Conservation (phyloP, 2,329 filamentous ascomycete species). For the Eurotiales sp. region DNA sequence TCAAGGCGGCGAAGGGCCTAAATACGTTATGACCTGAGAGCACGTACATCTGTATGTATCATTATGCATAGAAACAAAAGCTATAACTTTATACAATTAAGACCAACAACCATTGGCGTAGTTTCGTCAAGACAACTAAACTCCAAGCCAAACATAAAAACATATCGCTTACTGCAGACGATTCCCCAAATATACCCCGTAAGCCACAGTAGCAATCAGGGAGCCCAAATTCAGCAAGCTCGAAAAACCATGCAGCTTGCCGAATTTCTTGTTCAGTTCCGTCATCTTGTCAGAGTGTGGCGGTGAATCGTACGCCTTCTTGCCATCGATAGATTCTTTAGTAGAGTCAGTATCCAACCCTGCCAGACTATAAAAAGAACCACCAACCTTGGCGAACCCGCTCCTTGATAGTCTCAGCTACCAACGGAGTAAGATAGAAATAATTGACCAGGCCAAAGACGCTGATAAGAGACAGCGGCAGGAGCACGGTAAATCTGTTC, state of each 20-base stretch:
- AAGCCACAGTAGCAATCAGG: constrained; percentile 66
- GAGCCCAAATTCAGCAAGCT: constrained; percentile 73
- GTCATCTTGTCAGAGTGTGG: constrained; percentile 85
- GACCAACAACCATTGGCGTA: too few relatives aligned
- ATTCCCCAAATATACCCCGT: constrained; percentile 69
- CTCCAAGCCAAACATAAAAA: too few relatives aligned
- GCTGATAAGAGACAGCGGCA: constrained; percentile 67
- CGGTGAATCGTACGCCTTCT: constrained; percentile 73
- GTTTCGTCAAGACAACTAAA: too few relatives aligned
- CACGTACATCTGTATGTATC: too few relatives aligned
- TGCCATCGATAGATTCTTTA: constrained; percentile 77
- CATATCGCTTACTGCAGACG: constrained; percentile 35
- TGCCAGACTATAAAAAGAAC: neutral
- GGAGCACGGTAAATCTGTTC: constrained; percentile 62
- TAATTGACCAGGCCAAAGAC: constrained; percentile 69
- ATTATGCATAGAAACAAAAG: too few relatives aligned
- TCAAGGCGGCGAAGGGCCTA: constrained; percentile 76
- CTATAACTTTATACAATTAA: too few relatives aligned
- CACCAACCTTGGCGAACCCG: constrained; percentile 72
- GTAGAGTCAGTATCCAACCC: neutral
- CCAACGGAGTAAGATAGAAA: constrained; percentile 68
- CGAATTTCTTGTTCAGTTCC: constrained; percentile 73
- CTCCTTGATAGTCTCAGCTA: constrained; percentile 68
- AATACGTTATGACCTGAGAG: constrained; percentile 60
- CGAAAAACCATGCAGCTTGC: constrained; percentile 74